Base-by-base conservation (phyloP, 768 basidiomycete genomes). In the Cystofilobasidium capitatum region DNA sequence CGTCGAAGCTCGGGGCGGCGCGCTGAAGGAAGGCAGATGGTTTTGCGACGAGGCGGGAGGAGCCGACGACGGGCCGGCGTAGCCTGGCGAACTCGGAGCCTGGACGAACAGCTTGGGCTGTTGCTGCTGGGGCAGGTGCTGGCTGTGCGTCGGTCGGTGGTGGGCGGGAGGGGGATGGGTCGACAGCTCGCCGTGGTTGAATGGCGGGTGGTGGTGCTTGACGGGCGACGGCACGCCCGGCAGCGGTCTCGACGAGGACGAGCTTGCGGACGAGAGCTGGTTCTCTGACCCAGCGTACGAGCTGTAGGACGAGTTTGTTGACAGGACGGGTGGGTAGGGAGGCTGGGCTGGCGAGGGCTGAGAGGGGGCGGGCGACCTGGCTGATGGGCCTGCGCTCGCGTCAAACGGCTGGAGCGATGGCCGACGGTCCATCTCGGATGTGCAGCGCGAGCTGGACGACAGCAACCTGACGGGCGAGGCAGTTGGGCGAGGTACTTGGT, bases 1-100 rank as follows among this genome's bases (percentile, higher is more conserved):
- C 10, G 66, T 68, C 14, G 66, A 42, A 31, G 66, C 37, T 20
- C 66, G 61, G 12, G 66, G 54, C 22, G 66, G 66, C 20, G 61
- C 49, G 35, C 14, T 29, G 16, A 68, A 36, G 10, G 62, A 42
- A 1, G 54, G 57, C 29, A 35, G 66, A 10, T 22, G 45, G 20
- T 49, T 22, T 10, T 26, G 20, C 13, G 65, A 49, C n/a, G 42
- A 14, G 13, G 29, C n/a, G 36, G 64, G 42, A 31, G 65, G 65
- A 22, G 65, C 65, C 2, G 65, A 66, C 12, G 44, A 44, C 35
- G 65, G 65, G 13, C 65, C 57, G 14, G 55, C 12, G 33, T 66
- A 40, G 42, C n/a, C 39, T 12, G 59, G 59, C 16, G 65, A 58
- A 9, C 58, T 58, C 14, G 65, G 58, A 13, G 65, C 58, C 33